Evolutionary conservation across 1,284 basidiomycete species (phyloP).

Genomic region (Tilletia walkeri): DNA sequence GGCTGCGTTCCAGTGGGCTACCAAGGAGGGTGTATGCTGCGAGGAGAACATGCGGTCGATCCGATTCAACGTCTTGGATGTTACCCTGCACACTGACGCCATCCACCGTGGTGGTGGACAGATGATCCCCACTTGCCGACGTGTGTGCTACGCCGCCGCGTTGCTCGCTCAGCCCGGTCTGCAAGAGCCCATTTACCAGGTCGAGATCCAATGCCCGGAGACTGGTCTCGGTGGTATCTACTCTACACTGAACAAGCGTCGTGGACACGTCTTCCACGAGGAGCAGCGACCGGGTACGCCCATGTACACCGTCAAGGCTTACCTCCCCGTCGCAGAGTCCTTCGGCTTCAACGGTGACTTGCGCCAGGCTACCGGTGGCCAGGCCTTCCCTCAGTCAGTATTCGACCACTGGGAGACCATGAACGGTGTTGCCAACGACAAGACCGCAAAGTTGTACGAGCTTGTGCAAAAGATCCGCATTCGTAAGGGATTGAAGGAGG

Average conservation of each 20-base stretch:
- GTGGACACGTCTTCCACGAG: slow-evolving; percentile 97
- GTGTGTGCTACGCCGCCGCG: slow-evolving; percentile 93
- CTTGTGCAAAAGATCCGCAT: slow-evolving; percentile 72
- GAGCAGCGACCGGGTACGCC: slow-evolving; percentile 96
- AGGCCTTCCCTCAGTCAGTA: slow-evolving; percentile 96
- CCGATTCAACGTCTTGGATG: slow-evolving; percentile 93
- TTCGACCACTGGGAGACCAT: slow-evolving; percentile 71
- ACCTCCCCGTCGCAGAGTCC: slow-evolving; percentile 93
- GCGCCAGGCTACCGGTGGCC: slow-evolving; percentile 85
- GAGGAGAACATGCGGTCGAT: slow-evolving; percentile 99
- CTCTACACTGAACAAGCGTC: slow-evolving; percentile 86
- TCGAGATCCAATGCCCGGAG: slow-evolving; percentile 98
- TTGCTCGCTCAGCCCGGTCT: slow-evolving; percentile 85
- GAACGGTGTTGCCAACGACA: slow-evolving; percentile 68
- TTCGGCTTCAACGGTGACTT: slow-evolving; percentile 99
- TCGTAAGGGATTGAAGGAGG: slow-evolving; percentile 75
- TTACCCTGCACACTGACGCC: slow-evolving; percentile 95
- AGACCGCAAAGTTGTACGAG: slow-evolving; percentile 84
- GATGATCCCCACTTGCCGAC: slow-evolving; percentile 91
- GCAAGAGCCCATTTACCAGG: slow-evolving; percentile 95
- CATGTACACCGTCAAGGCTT: slow-evolving; percentile 99
- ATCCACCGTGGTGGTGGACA: slow-evolving; percentile 99
- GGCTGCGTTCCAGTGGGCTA: slow-evolving; percentile 99
- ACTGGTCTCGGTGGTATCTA: slow-evolving; percentile 98
- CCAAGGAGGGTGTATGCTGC: slow-evolving; percentile 76